Conservation (phyloP, 768 basidiomycete species). For the Xerocomellus dryophilus region DNA sequence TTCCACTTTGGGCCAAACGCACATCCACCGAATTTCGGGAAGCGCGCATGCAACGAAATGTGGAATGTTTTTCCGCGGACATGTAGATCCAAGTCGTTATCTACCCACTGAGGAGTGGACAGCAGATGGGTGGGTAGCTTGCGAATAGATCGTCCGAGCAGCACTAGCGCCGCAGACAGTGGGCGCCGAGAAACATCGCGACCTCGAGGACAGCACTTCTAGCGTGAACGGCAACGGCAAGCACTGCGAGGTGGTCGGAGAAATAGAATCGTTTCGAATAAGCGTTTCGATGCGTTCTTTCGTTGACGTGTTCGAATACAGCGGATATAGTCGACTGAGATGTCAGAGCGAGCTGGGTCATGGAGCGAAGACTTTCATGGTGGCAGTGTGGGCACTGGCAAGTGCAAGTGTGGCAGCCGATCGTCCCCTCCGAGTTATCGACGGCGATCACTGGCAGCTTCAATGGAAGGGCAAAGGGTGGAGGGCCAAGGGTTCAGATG, state of each 20-base stretch:
- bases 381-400: background rate
- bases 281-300: background rate
- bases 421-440: constrained; percentile 1
- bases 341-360: background rate
- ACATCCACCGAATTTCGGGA: background rate
- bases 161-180: background rate
- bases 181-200: background rate
- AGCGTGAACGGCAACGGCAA: background rate
- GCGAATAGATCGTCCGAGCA: background rate
- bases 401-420: constrained; percentile 21
- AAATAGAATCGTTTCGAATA: background rate
- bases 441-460: background rate
- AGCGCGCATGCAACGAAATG: background rate
- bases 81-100: background rate
- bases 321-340: constrained; percentile 14
- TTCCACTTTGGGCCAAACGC: background rate
- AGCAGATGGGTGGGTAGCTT: background rate
- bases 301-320: constrained; percentile 1
- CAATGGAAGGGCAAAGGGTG: constrained; percentile 1
- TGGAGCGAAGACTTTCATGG: background rate
- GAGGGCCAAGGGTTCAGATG: constrained; percentile 18
- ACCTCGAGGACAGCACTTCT: background rate
- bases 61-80: background rate
- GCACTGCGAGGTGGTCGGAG: constrained; percentile 6
- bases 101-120: background rate